These are phyloP conservation scores for Pichia sp. DNA, from an alignment of 1,139 yeast genomes.

Conservation along the genomic window DNA sequence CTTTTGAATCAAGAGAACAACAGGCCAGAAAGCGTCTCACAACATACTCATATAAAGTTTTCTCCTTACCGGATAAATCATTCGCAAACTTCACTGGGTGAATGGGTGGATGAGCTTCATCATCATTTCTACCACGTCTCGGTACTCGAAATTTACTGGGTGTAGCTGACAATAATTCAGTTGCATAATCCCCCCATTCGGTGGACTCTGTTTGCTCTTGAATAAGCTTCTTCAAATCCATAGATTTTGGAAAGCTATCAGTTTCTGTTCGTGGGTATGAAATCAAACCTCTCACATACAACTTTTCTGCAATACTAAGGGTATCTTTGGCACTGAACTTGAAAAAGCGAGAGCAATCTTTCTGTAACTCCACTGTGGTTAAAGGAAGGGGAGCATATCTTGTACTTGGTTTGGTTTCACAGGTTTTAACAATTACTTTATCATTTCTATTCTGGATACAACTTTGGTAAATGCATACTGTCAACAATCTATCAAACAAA, in stretches of 20 bases:
- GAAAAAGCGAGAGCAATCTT: constrained; percentile 68
- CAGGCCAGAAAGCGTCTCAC: constrained; percentile 85
- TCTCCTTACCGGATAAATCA: constrained; percentile 52
- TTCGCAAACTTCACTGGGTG: constrained; percentile 67
- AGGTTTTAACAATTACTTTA: constrained; percentile 43
- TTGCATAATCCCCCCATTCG: constrained; percentile 45
- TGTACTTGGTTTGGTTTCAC: constrained; percentile 57
- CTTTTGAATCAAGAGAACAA: constrained; percentile 86
- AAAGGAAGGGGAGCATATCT: constrained; percentile 83
- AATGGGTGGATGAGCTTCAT: constrained; percentile 97
- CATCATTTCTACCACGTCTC: constrained; percentile 75
- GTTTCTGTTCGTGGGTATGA: constrained; percentile 99
- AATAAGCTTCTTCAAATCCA: constrained; percentile 60
- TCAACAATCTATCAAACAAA: constrained; percentile 66
- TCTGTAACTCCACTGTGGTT: constrained; percentile 93
- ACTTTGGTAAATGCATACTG: constrained; percentile 55
- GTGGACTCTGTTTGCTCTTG: constrained; percentile 48
- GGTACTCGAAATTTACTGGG: constrained; percentile 46
- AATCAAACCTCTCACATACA: constrained; percentile 78
- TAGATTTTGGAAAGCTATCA: constrained; percentile 68
- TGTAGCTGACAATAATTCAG: constrained; percentile 28
- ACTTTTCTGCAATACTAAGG: constrained; percentile 74
- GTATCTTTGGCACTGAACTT: constrained; percentile 78
- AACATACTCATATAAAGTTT: constrained; percentile 78
- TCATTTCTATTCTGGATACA: constrained; percentile 41